Evolutionary conservation across 805 yeast genomes (phyloP).

Genomic region (Cyberlindnera petersonii): DNA sequence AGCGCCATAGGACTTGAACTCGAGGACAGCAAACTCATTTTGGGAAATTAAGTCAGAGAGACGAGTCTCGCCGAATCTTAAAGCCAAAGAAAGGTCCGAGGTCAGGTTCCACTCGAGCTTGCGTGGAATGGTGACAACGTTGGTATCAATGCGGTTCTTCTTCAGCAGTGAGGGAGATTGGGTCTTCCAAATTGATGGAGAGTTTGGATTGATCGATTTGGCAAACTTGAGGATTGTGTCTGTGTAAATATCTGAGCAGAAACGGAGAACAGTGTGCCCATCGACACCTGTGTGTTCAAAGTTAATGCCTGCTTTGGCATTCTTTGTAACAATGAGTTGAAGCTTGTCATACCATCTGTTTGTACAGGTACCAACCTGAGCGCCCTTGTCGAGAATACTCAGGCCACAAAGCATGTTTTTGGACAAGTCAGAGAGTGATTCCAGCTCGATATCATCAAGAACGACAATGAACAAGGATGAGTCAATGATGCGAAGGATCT

Average conservation of each 20-base stretch:
- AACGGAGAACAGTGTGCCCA: conserved; percentile 88
- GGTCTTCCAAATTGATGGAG: conserved; percentile 64
- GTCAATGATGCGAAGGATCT: conserved; percentile 72
- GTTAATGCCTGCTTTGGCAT: conserved; percentile 90
- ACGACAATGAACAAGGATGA: conserved; percentile 80
- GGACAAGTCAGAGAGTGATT: conserved; percentile 58
- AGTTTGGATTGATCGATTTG: conserved; percentile 66
- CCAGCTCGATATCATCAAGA: conserved; percentile 70
- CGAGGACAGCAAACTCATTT: conserved; percentile 79
- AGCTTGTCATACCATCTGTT: conserved; percentile 94
- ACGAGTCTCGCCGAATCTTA: conserved; percentile 88
- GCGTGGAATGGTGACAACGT: conserved; percentile 67
- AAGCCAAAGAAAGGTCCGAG: conserved; percentile 68
- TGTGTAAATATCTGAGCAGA: conserved; percentile 86
- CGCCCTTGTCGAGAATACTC: conserved; percentile 72
- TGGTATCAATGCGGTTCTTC: conserved; percentile 40
- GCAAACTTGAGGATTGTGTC: conserved; percentile 89
- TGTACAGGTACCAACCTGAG: conserved; percentile 91
- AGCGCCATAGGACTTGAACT: conserved; percentile 67
- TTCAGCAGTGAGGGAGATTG: conserved; percentile 44
- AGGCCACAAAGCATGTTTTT: conserved; percentile 88
- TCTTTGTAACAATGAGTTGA: conserved; percentile 80
- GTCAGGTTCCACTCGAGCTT: conserved; percentile 87
- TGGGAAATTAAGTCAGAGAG: conserved; percentile 84
- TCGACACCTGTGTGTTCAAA: conserved; percentile 95